Percentiles rank a stretch among this genome's conserved stretches.
Evolutionary conservation across 768 basidiomycete genomes (phyloP).

Genomic region (Boletus vermiculosoides): DNA sequence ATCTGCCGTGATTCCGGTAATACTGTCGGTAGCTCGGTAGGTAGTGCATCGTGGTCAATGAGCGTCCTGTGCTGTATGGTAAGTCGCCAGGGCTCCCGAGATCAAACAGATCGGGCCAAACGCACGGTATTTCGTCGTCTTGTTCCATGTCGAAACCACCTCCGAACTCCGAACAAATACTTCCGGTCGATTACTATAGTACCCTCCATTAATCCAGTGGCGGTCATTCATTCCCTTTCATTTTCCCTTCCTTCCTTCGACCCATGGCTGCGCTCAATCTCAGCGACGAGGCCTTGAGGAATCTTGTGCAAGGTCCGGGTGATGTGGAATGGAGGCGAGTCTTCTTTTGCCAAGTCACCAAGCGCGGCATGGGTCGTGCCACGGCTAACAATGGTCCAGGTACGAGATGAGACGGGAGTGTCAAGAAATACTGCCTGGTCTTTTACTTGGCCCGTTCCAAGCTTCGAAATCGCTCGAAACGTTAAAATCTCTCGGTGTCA

Average conservation of each 20-base stretch:
- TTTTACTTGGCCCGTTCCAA: conserved; percentile 84
- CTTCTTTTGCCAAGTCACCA: background rate
- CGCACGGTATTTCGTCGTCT: conserved; percentile 63
- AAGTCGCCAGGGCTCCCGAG: conserved; percentile 3
- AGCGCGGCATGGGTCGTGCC: conserved; percentile 1
- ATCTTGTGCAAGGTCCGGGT: conserved; percentile 72
- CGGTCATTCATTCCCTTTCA: background rate
- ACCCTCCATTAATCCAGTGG: conserved; percentile 3
- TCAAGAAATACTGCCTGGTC: conserved; percentile 83
- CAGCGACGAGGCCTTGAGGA: conserved; percentile 45
- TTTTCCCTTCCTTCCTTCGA: background rate
- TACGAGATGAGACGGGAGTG: conserved; percentile 97
- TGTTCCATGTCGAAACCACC: conserved; percentile 39
- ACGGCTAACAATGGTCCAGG: conserved; percentile 37
- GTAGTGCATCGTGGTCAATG: conserved; percentile 28
- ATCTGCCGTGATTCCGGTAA: conserved; percentile 42
- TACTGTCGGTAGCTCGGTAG: background rate
- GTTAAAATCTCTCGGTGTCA: conserved; percentile 63
- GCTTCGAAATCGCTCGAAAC: conserved; percentile 80
- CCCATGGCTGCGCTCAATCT: conserved; percentile 25
- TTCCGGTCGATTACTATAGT: conserved; percentile 19
- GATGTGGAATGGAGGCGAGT: conserved; percentile 83
- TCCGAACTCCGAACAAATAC: conserved; percentile 30
- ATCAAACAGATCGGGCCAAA: conserved; percentile 11
- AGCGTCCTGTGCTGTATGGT: conserved; percentile 25